Conservation (phyloP, 805 yeast genomes). For the Metschnikowia koreensis region DNA sequence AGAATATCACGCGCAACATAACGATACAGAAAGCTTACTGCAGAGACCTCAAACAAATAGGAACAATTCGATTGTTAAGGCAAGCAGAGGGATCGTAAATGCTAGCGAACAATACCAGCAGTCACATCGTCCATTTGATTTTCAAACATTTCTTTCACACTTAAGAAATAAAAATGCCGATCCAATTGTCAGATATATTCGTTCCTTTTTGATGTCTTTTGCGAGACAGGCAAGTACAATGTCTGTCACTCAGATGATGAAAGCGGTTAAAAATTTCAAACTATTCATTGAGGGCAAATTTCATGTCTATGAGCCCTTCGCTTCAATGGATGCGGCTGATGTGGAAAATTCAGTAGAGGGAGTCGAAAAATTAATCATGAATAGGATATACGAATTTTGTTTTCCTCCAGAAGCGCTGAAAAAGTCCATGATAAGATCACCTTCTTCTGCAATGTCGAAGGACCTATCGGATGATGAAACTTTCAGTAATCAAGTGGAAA, state of each 20-base stretch:
- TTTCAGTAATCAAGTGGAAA: constrained; percentile 51
- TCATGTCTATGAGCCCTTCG: constrained; percentile 67
- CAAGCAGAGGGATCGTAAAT: constrained; percentile 18
- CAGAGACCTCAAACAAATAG: constrained; percentile 7
- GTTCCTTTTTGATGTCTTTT: constrained; percentile 80
- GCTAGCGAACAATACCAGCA: constrained; percentile 40
- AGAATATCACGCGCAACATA: not conserved
- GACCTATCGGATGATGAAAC: constrained; percentile 63
- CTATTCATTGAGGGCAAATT: constrained; percentile 66
- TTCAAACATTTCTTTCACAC: constrained; percentile 72
- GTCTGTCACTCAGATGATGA: constrained; percentile 74
- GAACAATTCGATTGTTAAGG: constrained; percentile 14
- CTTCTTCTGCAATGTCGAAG: constrained; percentile 38
- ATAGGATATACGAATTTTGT: constrained; percentile 70
- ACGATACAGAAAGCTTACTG: not conserved
- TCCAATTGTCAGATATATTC: constrained; percentile 81
- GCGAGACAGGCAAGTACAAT: constrained; percentile 55
- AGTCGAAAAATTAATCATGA: constrained; percentile 88
- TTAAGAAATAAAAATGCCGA: constrained; percentile 76
- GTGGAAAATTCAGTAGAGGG: constrained; percentile 83
- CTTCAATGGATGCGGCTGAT: constrained; percentile 52
- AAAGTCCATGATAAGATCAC: constrained; percentile 7
- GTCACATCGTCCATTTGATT: constrained; percentile 64
- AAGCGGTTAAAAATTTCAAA: constrained; percentile 75
- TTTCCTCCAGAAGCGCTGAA: constrained; percentile 73